Base-by-base conservation (phyloP, 139 green algal genomes). In the Picochlorum sp. region DNA sequence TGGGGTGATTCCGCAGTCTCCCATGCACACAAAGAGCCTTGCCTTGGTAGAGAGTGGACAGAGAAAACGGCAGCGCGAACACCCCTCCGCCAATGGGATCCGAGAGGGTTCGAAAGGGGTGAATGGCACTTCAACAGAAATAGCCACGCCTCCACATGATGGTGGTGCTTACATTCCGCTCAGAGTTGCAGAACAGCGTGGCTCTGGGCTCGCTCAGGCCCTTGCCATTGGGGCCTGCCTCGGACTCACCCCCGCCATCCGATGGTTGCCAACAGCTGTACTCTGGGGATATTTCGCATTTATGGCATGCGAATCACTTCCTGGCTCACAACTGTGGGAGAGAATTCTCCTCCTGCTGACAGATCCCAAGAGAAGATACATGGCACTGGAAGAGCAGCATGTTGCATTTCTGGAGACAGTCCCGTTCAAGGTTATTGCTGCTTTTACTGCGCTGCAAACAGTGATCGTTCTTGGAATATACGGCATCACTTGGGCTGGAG, bases 221-320 rank as follows among this genome's bases (percentile, higher is more conserved):
- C 38, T 90, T n/a, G 71, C 86, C 4, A 71, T 89, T 16, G 85
- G 66, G 5, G 77, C 70, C 5, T 91, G 81, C 76, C 65, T 94
- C 30, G 79, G n/a, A n/a, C 61, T 79, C 21, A 87, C 76, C 7
- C 86, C 84, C 1, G 74, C 66, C 56, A 74, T 95, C 24, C 57
- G 82, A 30, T 61, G 72, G 38, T 90, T 92, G 18, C 85, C 87
- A 6, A 83, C 72, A 56, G 59, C 66, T 32, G 68, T 87, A 4
- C 65, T 94, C 28, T 95, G 82, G 83, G 88, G 15, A 15, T 96
- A 93, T 71, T 96, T 96, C 80, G 77, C 82, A 0, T 95, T 85
- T 81, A 95, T 96, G 89, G 88, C 83, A 14, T 32, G 89, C 0
- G 84, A 91, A 54, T 82, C 68, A 9, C 75, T 96, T 20, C 78